A percentile compares a stretch with the other conserved stretches of the same genome.
phyloP scores from a whole-genome alignment of 192 early-diverging fungal species.

The Piromyces finnis region DNA sequence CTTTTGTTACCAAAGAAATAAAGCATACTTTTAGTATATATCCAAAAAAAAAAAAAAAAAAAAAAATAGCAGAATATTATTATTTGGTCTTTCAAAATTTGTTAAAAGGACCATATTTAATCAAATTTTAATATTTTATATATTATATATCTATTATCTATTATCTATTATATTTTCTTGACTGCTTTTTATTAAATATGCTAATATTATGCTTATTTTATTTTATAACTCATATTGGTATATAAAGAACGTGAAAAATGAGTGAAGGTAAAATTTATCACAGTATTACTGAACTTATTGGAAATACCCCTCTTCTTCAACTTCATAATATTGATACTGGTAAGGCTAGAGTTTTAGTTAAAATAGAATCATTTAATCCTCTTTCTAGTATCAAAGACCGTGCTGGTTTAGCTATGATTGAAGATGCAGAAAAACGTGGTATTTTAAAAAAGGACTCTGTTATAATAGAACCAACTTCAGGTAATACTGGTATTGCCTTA shows the following conservation, averaged over 20 bases:
- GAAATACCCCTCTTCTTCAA: background rate
- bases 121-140: too few species aligned
- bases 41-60: too few species aligned
- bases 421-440: slow-evolving; percentile 15
- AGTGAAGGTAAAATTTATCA: background rate
- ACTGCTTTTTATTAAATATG: too few species aligned
- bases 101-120: too few species aligned
- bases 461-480: slow-evolving; percentile 12
- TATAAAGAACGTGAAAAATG: background rate
- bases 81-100: too few species aligned
- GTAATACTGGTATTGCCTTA: slow-evolving; percentile 17
- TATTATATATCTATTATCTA: too few species aligned
- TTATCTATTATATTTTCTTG: too few species aligned
- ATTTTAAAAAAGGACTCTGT: slow-evolving; percentile 13
- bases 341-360: slow-evolving; percentile 2
- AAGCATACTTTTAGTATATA: too few species aligned
- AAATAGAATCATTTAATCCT: slow-evolving; percentile 16
- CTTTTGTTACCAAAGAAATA: too few species aligned
- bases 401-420: slow-evolving; percentile 13
- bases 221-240: too few species aligned
- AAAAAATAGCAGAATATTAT: too few species aligned
- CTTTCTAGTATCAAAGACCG: slow-evolving; percentile 15
- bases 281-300: background rate
- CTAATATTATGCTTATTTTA: too few species aligned
- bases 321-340: background rate